Evolutionary conservation across 1,284 basidiomycete genomes (phyloP).

Genomic region (Apiotrichum porosum): DNA sequence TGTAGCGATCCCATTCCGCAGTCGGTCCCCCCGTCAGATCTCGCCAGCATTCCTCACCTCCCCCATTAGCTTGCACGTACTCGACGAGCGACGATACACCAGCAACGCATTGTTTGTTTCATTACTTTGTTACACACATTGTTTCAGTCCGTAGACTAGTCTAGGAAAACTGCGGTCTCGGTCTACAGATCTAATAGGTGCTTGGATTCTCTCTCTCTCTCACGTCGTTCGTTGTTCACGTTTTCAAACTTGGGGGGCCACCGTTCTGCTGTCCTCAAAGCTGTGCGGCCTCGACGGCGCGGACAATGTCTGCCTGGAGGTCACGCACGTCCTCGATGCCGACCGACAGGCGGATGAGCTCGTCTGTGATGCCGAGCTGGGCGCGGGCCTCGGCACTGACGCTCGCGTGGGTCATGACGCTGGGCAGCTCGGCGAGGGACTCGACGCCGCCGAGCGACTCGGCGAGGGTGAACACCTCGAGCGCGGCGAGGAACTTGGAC

Average conservation of each 20-base stretch:
- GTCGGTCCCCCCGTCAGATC: too few species aligned
- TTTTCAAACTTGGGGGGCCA: not conserved
- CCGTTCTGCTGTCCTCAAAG: not conserved
- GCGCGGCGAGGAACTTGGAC: conserved; percentile 61
- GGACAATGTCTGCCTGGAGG: conserved; percentile 67
- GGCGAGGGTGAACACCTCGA: conserved; percentile 74
- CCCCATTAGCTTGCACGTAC: too few species aligned
- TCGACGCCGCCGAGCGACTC: conserved; percentile 91
- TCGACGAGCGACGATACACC: too few species aligned
- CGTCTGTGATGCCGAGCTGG: conserved; percentile 70
- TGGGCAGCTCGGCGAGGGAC: conserved; percentile 77
- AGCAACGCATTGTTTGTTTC: too few species aligned
- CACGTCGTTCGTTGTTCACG: not conserved
- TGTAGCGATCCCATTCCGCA: too few species aligned
- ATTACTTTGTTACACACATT: not conserved
- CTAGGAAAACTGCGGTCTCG: conserved; percentile 4
- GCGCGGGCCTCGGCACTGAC: conserved; percentile 48
- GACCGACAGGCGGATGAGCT: conserved; percentile 75
- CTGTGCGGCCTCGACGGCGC: conserved; percentile 57
- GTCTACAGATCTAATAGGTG: too few species aligned
- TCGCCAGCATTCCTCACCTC: too few species aligned
- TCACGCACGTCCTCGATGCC: conserved; percentile 86
- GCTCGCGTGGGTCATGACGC: conserved; percentile 63
- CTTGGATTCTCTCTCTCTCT: not conserved
- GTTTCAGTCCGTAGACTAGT: conserved; percentile 1